Evolutionary conservation across 2,329 filamentous ascomycete genomes (phyloP).

Genomic region (Epichloe elymi): DNA sequence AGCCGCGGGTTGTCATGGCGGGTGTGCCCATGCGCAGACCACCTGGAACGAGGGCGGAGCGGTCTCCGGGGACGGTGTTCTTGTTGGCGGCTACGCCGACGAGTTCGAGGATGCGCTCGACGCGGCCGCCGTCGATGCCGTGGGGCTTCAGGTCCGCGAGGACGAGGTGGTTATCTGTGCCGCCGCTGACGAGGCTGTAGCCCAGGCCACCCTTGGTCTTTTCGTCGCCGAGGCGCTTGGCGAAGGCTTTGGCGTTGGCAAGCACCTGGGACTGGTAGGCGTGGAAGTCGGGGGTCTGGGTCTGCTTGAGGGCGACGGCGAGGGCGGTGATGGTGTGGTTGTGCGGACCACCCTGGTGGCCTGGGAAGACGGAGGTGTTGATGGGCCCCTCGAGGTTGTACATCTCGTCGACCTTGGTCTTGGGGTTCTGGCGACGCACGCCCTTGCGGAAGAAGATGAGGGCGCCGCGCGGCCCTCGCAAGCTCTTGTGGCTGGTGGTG

Average conservation of each 20-base stretch:
- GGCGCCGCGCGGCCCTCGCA: slow-evolving; percentile 86
- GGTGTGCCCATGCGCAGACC: slow-evolving; percentile 90
- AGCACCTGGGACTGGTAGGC: slow-evolving; percentile 85
- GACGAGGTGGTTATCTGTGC: slow-evolving; percentile 95
- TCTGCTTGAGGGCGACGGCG: slow-evolving; percentile 88
- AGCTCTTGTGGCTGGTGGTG: slow-evolving; percentile 94
- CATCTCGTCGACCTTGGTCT: slow-evolving; percentile 71
- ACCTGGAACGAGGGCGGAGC: slow-evolving; percentile 82
- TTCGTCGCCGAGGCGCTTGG: slow-evolving; percentile 47
- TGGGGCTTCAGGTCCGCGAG: slow-evolving; percentile 84
- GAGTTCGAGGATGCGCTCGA: slow-evolving; percentile 81
- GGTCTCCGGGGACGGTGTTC: slow-evolving; percentile 95
- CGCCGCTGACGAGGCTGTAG: slow-evolving; percentile 83
- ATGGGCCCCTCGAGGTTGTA: slow-evolving; percentile 91
- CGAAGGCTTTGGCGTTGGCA: slow-evolving; percentile 80
- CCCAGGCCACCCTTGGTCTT: slow-evolving; percentile 68
- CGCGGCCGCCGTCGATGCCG: slow-evolving; percentile 73
- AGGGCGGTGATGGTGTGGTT: slow-evolving; percentile 98
- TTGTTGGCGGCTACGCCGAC: slow-evolving; percentile 98
- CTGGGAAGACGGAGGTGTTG: slow-evolving; percentile 93
- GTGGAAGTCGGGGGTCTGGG: slow-evolving; percentile 77
- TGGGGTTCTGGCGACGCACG: slow-evolving; percentile 67
- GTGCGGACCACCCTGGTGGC: slow-evolving; percentile 94
- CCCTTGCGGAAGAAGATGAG: slow-evolving; percentile 98
- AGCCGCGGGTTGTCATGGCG: slow-evolving; percentile 95